These are phyloP conservation scores for Aspergillus fumigatiaffinis DNA, from an alignment of 2,329 filamentous ascomycete species.

Conservation along the genomic window DNA sequence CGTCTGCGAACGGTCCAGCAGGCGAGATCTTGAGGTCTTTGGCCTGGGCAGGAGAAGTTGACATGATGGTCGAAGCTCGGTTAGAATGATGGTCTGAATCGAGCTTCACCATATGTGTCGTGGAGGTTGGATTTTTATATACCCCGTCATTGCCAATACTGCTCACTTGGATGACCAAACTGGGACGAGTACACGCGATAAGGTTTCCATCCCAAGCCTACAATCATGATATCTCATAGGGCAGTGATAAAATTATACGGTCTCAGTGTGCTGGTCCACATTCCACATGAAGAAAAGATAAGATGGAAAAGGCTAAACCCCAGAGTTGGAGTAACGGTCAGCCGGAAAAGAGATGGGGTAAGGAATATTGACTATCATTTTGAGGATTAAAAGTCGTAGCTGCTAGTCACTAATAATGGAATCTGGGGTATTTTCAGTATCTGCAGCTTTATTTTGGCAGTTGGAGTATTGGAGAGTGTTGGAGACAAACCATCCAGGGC, in stretches of 20 bases:
- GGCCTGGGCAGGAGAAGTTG: not conserved
- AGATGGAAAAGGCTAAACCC: not conserved
- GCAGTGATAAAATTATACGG: not conserved
- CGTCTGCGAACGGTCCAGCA: slow-evolving; percentile 8
- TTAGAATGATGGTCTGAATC: not conserved
- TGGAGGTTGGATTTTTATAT: not conserved
- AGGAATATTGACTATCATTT: not conserved
- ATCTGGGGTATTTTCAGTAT: not conserved
- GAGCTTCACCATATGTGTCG: too few relatives aligned
- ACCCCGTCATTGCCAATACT: not conserved
- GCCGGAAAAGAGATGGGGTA: not conserved
- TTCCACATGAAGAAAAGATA: not conserved
- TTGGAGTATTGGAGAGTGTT: not conserved
- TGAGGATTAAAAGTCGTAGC: too few relatives aligned
- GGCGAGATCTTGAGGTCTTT: slow-evolving; percentile 10
- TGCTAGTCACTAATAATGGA: too few relatives aligned
- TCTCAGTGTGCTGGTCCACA: not conserved
- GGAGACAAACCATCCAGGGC: not conserved
- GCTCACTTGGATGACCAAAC: not conserved
- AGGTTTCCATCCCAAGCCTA: not conserved
- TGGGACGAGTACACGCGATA: not conserved
- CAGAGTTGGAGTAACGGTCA: not conserved
- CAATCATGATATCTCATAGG: not conserved
- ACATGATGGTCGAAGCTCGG: not conserved
- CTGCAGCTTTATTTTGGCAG: not conserved